A percentile compares a stretch with the other conserved stretches of the same genome.
These are phyloP conservation scores for Trichocomaceae sp. DNA, from an alignment of 2,329 filamentous ascomycete species.

Conservation along the genomic window DNA sequence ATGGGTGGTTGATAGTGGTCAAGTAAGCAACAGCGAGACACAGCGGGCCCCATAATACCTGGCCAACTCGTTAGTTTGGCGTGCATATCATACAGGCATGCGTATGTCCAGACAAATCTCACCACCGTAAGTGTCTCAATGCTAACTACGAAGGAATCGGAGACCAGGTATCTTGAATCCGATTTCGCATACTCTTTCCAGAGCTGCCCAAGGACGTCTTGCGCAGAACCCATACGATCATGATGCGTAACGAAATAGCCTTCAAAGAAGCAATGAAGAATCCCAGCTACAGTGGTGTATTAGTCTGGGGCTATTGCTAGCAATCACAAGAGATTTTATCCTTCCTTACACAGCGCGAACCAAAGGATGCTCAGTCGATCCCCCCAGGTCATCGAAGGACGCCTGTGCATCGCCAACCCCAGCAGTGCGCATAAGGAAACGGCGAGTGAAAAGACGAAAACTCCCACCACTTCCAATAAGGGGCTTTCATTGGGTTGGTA, in stretches of 20 bases:
- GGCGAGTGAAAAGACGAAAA: conserved; percentile 53
- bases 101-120: conserved; percentile 37
- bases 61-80: not conserved
- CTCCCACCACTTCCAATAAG: conserved; percentile 52
- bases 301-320: not conserved
- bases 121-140: conserved; percentile 78
- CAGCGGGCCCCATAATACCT: conserved; percentile 57
- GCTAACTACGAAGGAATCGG: conserved; percentile 77
- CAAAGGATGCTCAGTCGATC: conserved; percentile 62
- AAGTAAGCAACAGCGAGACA: conserved; percentile 52
- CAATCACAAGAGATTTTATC: not conserved
- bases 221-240: conserved; percentile 56
- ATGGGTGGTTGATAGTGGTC: conserved; percentile 48
- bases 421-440: conserved; percentile 54
- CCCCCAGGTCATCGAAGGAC: conserved; percentile 46
- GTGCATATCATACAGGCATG: too few species aligned
- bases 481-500: conserved; percentile 62
- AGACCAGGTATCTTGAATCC: conserved; percentile 78
- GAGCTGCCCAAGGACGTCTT: conserved; percentile 71
- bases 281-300: conserved; percentile 31
- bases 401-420: conserved; percentile 45
- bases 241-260: conserved; percentile 74
- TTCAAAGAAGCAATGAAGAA: conserved; percentile 73
- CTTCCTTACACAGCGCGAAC: conserved; percentile 62
- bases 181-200: conserved; percentile 91